phyloP scores from a whole-genome alignment of 129 eudicot genomes.

The Tanacetum coccineum region DNA sequence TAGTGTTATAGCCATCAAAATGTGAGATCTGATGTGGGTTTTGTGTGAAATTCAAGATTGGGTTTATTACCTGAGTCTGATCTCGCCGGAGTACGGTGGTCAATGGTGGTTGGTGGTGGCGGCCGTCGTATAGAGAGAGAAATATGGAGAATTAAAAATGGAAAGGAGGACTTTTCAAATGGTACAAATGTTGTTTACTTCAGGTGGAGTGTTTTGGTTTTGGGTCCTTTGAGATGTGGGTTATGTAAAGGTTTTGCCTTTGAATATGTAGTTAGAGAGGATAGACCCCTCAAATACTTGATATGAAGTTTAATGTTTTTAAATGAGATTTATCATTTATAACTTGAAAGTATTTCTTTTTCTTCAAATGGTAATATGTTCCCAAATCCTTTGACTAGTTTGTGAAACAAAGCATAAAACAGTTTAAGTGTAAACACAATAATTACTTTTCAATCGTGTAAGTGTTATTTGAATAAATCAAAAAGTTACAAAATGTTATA shows the following conservation, averaged over 20 bases:
- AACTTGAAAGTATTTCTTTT: no score
- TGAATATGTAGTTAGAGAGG: background rate
- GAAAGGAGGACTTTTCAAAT: conserved; percentile 27
- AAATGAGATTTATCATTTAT: no score
- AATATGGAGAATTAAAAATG: conserved; percentile 14
- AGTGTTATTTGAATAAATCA: no score
- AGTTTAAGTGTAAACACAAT: no score
- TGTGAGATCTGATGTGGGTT: conserved; percentile 34
- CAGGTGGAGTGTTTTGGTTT: conserved; percentile 5
- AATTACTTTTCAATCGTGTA: no score
- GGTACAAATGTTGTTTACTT: conserved; percentile 19
- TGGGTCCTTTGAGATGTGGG: background rate
- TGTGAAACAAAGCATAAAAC: no score
- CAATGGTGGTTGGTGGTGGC: conserved; percentile 3
- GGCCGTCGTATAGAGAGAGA: conserved; percentile 13
- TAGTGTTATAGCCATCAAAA: background rate
- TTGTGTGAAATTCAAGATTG: conserved; percentile 12
- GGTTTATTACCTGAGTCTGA: conserved; percentile 12
- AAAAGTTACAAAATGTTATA: no score
- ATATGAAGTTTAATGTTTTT: no score
- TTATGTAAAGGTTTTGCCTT: background rate
- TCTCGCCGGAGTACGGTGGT: conserved; percentile 29
- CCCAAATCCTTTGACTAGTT: no score
- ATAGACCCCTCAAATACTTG: background rate
- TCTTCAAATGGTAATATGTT: no score